phyloP scores from a whole-genome alignment of 768 basidiomycete species.

The Mrakia hoshinonis region DNA sequence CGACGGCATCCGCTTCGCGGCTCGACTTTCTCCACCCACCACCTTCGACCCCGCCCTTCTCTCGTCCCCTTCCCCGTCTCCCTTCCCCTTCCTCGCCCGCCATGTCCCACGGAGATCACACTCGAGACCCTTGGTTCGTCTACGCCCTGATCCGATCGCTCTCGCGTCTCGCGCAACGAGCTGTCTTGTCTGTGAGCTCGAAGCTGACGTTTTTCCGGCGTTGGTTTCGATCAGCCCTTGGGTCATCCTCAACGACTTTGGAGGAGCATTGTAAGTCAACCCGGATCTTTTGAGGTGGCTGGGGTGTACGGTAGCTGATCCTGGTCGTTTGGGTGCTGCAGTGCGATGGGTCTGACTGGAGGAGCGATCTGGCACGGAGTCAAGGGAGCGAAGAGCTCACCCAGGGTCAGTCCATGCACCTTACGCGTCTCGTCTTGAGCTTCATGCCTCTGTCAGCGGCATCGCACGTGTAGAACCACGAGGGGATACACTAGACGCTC shows the following conservation, averaged over 20 bases:
- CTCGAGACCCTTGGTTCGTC: conserved; percentile 78
- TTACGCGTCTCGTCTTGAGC: neutral
- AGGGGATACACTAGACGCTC: neutral
- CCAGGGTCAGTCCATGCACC: conserved; percentile 54
- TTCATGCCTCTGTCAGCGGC: neutral
- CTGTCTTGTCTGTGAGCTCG: neutral
- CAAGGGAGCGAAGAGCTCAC: conserved; percentile 94
- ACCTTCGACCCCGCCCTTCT: conserved; percentile 44
- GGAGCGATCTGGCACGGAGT: conserved; percentile 98
- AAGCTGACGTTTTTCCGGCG: conserved; percentile 6
- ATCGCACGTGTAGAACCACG: neutral
- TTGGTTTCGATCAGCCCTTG: conserved; percentile 59
- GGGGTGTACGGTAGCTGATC: neutral
- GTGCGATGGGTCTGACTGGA: conserved; percentile 44
- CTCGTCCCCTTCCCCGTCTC: conserved; percentile 45
- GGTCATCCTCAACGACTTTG: conserved; percentile 97
- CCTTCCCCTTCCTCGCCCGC: conserved; percentile 56
- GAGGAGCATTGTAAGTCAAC: conserved; percentile 65
- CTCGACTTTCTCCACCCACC: conserved; percentile 46
- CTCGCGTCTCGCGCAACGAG: too few relatives aligned
- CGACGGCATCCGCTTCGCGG: neutral
- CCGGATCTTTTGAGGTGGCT: neutral
- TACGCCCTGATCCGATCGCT: too few relatives aligned
- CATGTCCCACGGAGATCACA: conserved; percentile 88
- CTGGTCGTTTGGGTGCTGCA: neutral